A percentile compares a stretch with the other conserved stretches of the same genome.
Evolutionary conservation across 805 yeast genomes (phyloP).

Genomic region (Zygosaccharomyces siamensis): DNA sequence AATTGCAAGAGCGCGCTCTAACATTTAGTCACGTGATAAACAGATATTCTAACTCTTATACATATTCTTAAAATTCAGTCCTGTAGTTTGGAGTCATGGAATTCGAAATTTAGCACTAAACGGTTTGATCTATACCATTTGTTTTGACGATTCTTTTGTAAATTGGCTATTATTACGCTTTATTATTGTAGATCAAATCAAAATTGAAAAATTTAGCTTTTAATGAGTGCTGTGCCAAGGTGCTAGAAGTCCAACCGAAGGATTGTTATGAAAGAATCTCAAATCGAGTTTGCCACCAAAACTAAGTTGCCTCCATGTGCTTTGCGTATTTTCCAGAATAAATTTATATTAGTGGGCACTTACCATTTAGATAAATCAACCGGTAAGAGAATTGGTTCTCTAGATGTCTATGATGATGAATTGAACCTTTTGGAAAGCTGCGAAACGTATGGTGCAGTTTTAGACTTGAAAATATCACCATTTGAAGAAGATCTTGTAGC

Average conservation of each 20-base stretch:
- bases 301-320: conserved; percentile 82
- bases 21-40: neutral
- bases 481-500: conserved; percentile 44
- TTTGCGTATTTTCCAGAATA: conserved; percentile 48
- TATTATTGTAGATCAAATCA: neutral
- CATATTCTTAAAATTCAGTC: neutral
- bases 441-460: conserved; percentile 55
- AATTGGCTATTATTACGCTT: neutral
- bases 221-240: neutral
- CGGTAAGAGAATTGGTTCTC: conserved; percentile 59
- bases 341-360: conserved; percentile 65
- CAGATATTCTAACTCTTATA: neutral
- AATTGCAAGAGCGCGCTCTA: conserved; percentile 2
- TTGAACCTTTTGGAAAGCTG: conserved; percentile 26
- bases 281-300: conserved; percentile 23
- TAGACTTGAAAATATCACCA: conserved; percentile 72
- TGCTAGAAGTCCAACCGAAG: neutral
- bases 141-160: neutral
- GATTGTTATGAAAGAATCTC: conserved; percentile 18
- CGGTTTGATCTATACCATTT: neutral
- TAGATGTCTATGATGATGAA: conserved; percentile 39
- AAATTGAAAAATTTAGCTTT: conserved; percentile 1
- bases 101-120: neutral
- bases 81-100: neutral
- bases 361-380: conserved; percentile 62